These are phyloP conservation scores for Albifimbria verrucaria DNA, from an alignment of 2,329 filamentous ascomycete species.

Conservation along the genomic window DNA sequence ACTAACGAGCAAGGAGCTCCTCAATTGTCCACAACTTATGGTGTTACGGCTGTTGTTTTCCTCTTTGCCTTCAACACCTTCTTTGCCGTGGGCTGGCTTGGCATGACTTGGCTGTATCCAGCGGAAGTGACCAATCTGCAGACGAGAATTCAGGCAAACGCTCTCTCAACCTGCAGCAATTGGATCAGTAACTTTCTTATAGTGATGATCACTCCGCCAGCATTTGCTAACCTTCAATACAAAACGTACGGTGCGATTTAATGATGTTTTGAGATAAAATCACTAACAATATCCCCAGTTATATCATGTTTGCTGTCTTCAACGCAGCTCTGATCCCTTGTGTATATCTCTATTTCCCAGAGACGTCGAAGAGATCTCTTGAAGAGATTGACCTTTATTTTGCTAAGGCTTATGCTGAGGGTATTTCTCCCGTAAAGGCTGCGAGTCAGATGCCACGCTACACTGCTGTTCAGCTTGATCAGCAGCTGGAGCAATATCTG, in stretches of 20 bases:
- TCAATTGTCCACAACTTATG: constrained; percentile 19
- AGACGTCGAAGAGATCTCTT: constrained; percentile 38
- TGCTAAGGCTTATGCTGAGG: constrained; percentile 56
- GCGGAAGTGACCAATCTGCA: constrained; percentile 60
- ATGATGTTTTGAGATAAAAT: background rate
- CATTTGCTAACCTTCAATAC: constrained; percentile 51
- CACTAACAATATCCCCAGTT: constrained; percentile 3
- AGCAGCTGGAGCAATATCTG: constrained; percentile 1
- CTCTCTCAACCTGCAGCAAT: constrained; percentile 54
- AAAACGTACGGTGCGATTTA: constrained; percentile 41
- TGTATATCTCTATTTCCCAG: constrained; percentile 44
- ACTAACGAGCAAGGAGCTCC: constrained; percentile 23
- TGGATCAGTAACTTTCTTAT: constrained; percentile 69
- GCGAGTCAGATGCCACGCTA: constrained; percentile 48
- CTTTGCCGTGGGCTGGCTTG: constrained; percentile 54
- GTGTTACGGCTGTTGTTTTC: constrained; percentile 39
- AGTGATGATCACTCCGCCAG: constrained; percentile 74
- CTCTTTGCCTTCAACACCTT: constrained; percentile 62
- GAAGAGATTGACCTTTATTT: constrained; percentile 60
- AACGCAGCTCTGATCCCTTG: constrained; percentile 50
- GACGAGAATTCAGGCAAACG: constrained; percentile 54
- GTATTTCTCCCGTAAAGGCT: constrained; percentile 57
- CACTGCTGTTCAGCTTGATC: background rate
- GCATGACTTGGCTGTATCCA: constrained; percentile 58
- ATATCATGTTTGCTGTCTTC: constrained; percentile 48